Percentiles rank a stretch among this genome's conserved stretches.
Evolutionary conservation across 306 rosid genomes (phyloP).

Genomic region (Erythrophleum fordii): DNA sequence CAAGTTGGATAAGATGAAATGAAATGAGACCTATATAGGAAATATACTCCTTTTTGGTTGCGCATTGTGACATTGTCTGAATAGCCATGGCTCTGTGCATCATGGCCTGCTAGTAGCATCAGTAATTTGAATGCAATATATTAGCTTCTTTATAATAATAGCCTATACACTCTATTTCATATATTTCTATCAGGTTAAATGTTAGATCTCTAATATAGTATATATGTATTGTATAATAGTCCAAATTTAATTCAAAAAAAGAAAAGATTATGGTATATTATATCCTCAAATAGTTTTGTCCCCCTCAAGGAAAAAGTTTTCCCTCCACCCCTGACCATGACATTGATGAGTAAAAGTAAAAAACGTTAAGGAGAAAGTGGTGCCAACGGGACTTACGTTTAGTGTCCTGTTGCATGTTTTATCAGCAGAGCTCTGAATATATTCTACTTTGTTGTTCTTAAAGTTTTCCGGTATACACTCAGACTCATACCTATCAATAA

Average conservation of each 20-base stretch:
- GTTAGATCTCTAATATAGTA: background rate
- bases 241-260: background rate
- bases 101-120: background rate
- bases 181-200: background rate
- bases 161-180: background rate
- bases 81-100: background rate
- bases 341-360: constrained; percentile 15
- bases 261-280: background rate
- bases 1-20: background rate
- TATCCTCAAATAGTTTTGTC: background rate
- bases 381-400: constrained; percentile 49
- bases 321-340: background rate
- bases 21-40: background rate
- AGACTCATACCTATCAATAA: constrained; percentile 75
- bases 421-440: constrained; percentile 53
- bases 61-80: background rate
- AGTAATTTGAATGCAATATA: background rate
- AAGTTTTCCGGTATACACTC: constrained; percentile 53
- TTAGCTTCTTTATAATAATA: background rate
- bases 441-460: constrained; percentile 53
- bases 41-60: background rate
- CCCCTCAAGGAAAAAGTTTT: background rate
- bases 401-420: constrained; percentile 60
- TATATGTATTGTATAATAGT: background rate
- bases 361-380: constrained; percentile 8